phyloP scores from a whole-genome alignment of 345 rosid genomes.

The Psidium guajava region DNA sequence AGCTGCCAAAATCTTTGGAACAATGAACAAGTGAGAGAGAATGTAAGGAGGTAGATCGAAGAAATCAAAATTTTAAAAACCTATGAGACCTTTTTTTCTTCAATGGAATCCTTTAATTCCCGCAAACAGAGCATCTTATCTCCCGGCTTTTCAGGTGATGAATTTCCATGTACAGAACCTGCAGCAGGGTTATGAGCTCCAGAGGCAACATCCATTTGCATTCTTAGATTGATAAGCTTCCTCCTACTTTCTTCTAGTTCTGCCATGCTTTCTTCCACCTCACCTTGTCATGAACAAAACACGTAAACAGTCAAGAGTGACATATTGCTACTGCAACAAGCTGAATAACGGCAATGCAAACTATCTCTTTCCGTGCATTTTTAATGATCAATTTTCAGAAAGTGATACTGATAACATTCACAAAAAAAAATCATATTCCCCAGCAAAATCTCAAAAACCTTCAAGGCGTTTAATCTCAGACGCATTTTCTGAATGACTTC shows the following conservation, averaged over 20 bases:
- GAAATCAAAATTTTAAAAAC: background rate
- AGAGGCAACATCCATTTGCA: constrained; percentile 79
- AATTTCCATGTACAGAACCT: constrained; percentile 51
- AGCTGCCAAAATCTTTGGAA: constrained; percentile 53
- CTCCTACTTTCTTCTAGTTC: constrained; percentile 92
- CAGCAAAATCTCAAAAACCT: constrained; percentile 32
- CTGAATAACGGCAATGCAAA: background rate
- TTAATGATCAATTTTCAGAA: background rate
- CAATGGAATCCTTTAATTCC: constrained; percentile 68
- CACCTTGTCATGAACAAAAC: constrained; percentile 34
- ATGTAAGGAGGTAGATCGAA: background rate
- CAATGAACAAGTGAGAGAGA: constrained; percentile 9
- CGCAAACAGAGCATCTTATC: constrained; percentile 55
- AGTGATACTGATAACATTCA: background rate
- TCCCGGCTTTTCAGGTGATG: constrained; percentile 68
- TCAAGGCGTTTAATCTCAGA: constrained; percentile 61
- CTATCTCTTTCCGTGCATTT: background rate
- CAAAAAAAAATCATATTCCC: background rate
- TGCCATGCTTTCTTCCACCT: constrained; percentile 75
- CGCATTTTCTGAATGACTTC: constrained; percentile 47
- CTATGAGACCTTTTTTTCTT: constrained; percentile 59
- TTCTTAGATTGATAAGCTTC: constrained; percentile 61
- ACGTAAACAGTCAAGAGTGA: constrained; percentile 3
- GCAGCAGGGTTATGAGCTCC: constrained; percentile 37
- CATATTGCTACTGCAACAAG: background rate